Evolutionary conservation across 78 protist species (phyloP).

Genomic region (Speleostelium caveatum): DNA sequence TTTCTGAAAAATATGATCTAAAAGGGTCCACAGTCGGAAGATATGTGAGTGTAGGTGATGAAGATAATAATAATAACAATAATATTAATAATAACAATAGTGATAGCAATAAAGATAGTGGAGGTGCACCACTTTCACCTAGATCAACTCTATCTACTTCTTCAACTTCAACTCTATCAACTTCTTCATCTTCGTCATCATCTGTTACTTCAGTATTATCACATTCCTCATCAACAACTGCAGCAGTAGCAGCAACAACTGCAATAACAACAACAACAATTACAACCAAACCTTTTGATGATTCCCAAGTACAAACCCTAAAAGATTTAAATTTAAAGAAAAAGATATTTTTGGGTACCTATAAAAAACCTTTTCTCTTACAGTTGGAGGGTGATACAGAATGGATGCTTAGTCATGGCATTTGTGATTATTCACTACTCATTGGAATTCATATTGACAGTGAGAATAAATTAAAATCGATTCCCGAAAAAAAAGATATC

Average conservation of each 20-base stretch:
- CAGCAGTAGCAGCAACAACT: neutral
- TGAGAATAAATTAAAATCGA: neutral
- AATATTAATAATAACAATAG: conserved; percentile 17
- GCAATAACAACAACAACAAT: neutral
- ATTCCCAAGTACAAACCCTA: conserved; percentile 11
- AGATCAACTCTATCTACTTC: neutral
- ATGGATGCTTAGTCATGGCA: conserved; percentile 58
- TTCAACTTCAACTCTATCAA: conserved; percentile 3
- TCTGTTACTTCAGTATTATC: neutral
- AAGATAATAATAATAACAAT: too few relatives aligned
- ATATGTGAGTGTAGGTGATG: conserved; percentile 49
- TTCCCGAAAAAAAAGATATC: neutral
- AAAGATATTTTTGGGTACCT: conserved; percentile 41
- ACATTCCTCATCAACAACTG: neutral
- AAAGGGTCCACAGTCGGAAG: conserved; percentile 78
- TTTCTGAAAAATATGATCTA: conserved; percentile 72
- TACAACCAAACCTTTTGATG: conserved; percentile 18
- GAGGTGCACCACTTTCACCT: too few relatives aligned
- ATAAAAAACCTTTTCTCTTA: conserved; percentile 15
- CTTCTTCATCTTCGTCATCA: neutral
- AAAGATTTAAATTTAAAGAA: conserved; percentile 80
- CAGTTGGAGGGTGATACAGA: conserved; percentile 61
- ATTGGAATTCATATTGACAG: conserved; percentile 60
- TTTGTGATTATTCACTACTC: conserved; percentile 76
- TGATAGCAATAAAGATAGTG: neutral